Evolutionary conservation across 495 filamentous ascomycete genomes (phyloP).

Genomic region (Aspergillus steynii): DNA sequence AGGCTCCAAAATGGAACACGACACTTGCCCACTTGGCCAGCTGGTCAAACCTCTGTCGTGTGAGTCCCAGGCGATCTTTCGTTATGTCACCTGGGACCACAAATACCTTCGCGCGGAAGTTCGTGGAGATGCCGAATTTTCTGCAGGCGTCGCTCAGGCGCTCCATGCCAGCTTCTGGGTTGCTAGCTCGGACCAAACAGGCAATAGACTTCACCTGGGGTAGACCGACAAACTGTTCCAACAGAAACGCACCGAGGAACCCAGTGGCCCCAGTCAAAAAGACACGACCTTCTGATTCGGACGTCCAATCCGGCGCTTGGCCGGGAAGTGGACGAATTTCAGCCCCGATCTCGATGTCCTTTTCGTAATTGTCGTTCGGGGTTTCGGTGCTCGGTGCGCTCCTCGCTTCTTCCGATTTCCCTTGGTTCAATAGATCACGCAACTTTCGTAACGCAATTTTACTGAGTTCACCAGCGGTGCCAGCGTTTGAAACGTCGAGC

Average conservation of each 20-base stretch:
- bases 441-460: slow-evolving; percentile 17
- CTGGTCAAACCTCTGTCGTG: slow-evolving; percentile 3
- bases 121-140: not conserved
- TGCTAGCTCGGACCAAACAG: slow-evolving; percentile 13
- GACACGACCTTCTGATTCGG: slow-evolving; percentile 10
- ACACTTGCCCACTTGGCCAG: slow-evolving; percentile 17
- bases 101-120: slow-evolving; percentile 10
- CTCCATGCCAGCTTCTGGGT: not conserved
- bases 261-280: slow-evolving; percentile 20
- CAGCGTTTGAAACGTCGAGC: slow-evolving; percentile 30
- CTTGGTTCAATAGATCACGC: slow-evolving; percentile 12
- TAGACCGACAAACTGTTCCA: slow-evolving; percentile 1
- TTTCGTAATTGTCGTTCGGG: slow-evolving; percentile 1
- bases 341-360: slow-evolving; percentile 7
- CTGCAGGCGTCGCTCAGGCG: slow-evolving; percentile 3
- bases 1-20: slow-evolving; percentile 20
- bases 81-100: slow-evolving; percentile 11
- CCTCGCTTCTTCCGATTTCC: not conserved
- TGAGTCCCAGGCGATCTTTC: slow-evolving; percentile 8
- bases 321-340: slow-evolving; percentile 2
- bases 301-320: slow-evolving; percentile 4
- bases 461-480: slow-evolving; percentile 18
- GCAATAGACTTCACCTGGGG: slow-evolving; percentile 13
- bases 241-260: slow-evolving; percentile 13
- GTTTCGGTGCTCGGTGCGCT: not conserved